phyloP scores from a whole-genome alignment of 169 alveolate species.

The Eimeria tenella region DNA sequence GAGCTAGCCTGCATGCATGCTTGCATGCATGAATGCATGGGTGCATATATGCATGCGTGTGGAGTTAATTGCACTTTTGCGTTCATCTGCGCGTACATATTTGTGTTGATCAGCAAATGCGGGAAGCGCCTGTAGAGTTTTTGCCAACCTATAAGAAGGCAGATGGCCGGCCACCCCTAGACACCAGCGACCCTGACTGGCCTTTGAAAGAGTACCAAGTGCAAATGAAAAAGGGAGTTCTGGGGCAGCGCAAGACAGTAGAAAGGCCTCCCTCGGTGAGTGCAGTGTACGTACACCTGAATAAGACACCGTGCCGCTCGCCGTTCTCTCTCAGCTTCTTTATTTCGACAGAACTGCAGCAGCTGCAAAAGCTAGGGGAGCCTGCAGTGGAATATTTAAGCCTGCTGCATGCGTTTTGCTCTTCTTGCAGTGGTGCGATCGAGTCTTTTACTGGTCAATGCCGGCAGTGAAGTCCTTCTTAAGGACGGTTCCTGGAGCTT shows the following conservation, averaged over 20 bases:
- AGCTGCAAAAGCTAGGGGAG: background rate
- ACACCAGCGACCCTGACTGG: conserved; percentile 84
- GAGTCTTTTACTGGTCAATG: conserved; percentile 60
- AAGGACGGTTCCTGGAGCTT: background rate
- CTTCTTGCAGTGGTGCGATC: conserved; percentile 74
- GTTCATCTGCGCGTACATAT: background rate
- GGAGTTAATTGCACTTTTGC: background rate
- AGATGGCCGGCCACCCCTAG: conserved; percentile 86
- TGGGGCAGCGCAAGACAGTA: conserved; percentile 52
- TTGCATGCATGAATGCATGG: background rate
- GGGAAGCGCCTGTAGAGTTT: conserved; percentile 86
- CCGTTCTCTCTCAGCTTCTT: background rate
- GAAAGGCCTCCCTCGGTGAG: conserved; percentile 76
- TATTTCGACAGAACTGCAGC: too few species aligned
- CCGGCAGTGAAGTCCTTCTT: conserved; percentile 3
- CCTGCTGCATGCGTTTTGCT: background rate
- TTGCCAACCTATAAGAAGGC: conserved; percentile 90
- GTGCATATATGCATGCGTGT: conserved; percentile 22
- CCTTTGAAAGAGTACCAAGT: conserved; percentile 86
- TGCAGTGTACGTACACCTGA: background rate
- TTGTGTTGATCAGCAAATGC: conserved; percentile 81
- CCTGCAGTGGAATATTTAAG: too few species aligned
- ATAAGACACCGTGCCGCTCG: background rate
- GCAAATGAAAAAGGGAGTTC: conserved; percentile 83
- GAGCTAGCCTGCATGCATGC: background rate